phyloP scores from a whole-genome alignment of 2,329 filamentous ascomycete genomes.

The Bimuria novae-zelandiae region DNA sequence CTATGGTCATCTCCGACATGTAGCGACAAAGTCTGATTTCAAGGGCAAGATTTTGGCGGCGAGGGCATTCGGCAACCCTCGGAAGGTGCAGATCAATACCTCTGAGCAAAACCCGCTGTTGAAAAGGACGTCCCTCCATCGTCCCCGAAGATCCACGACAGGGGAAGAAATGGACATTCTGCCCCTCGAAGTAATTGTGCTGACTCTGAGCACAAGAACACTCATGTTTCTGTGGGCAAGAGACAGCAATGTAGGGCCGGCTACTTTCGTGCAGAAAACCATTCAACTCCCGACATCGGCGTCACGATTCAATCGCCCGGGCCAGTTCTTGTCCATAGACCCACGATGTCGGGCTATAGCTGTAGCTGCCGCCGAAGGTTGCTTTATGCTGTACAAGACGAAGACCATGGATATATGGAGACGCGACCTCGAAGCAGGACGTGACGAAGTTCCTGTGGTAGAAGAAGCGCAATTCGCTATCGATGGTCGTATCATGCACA shows the following conservation, averaged over 20 bases:
- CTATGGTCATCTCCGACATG: conserved; percentile 72
- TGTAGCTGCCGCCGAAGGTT: conserved; percentile 70
- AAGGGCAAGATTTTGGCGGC: conserved; percentile 78
- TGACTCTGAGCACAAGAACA: conserved; percentile 74
- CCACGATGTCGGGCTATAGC: conserved; percentile 68
- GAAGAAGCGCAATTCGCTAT: conserved; percentile 55
- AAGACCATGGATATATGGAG: conserved; percentile 60
- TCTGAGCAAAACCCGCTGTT: conserved; percentile 26
- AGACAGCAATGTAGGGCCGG: conserved; percentile 48
- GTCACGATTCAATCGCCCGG: conserved; percentile 59
- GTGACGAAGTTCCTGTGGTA: conserved; percentile 64
- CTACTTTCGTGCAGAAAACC: conserved; percentile 65
- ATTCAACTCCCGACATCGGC: conserved; percentile 63
- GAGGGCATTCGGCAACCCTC: conserved; percentile 66
- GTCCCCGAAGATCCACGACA: conserved; percentile 18
- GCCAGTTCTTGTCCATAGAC: conserved; percentile 76
- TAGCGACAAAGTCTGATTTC: conserved; percentile 81
- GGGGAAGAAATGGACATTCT: conserved; percentile 24
- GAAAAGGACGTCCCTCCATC: conserved; percentile 18
- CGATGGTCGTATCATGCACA: conserved; percentile 75
- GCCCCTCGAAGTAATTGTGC: conserved; percentile 79
- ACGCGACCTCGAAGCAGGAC: conserved; percentile 47
- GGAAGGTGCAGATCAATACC: conserved; percentile 22
- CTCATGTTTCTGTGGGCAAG: conserved; percentile 76
- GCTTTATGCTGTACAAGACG: conserved; percentile 74